Evolutionary conservation across 2,329 filamentous ascomycete species (phyloP), one percentile per base, ranked within the genome.

Genomic region (Neopestalotiopsis rosae): DNA sequence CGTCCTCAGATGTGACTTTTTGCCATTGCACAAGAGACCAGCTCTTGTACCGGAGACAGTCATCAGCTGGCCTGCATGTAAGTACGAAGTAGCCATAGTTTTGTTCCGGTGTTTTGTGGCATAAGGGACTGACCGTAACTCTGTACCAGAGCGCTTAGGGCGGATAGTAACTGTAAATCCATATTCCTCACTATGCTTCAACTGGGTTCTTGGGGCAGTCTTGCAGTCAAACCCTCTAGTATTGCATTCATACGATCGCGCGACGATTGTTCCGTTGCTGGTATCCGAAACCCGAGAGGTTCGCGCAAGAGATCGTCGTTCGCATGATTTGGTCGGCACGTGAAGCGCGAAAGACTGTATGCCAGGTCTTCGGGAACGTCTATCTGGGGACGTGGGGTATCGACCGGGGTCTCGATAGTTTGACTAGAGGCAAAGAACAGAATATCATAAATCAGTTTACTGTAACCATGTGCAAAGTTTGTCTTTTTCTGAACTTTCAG

Each of bases 311-410:
- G 17, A 10, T 24, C 13, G 38, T 64, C 20, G 14, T 49, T 40
- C n/a, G 42, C 38, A 49, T 7, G 40, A 20, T 52, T 12, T 3
- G 9, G 2, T 13, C 7, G 28, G 61, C n/a, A 14, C 6, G 40
- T 28, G 61, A 64, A 64, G 9, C 40, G 61, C 38, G 6, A 5
- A 49, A 52, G 9, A 49, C 40, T 64, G 61, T 64, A 64, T 14
- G n/a, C n/a, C 3, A 64, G n/a, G 40, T 64, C 61, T 64, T 45
- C 38, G 14, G 61, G 38, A n/a, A 49, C 61, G 20, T 64, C 28
- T 14, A 64, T 45, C 7, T 13, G n/a, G 5, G 61, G 40, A 1
- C 38, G 61, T 3, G n/a, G 10, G 24, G 10, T 12, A 28, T 1
- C 61, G 61, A 64, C 20, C 17, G n/a, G 3, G 14, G 40, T 32